Evolutionary conservation across 192 early-diverging fungal species (phyloP), one percentile per base, ranked within the genome.

Genomic region (Haplosporangium gracile): DNA sequence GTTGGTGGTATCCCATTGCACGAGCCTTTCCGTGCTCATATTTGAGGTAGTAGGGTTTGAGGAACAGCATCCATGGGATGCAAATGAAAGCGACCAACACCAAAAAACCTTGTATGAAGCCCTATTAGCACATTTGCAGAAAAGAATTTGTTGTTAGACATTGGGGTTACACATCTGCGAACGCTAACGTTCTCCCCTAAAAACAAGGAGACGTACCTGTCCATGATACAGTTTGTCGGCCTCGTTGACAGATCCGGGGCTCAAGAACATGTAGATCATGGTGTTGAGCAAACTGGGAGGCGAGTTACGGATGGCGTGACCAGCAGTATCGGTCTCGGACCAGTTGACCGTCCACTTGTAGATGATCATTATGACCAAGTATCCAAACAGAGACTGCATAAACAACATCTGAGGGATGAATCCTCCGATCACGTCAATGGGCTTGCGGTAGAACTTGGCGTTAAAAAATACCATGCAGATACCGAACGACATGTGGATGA

Each of bases 181-280:
- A 51, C 49, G 18, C 16, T 5, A 6, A 22, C 20, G 0, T 51
- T 20, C 18, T 22, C 18, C 18, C 5, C 18, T 20, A 22, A 18
- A 18, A 51, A 18, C 49, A 1, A 51, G 49, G 16, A 51, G 49
- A 34, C 36, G 70, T 60, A 55, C 47, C 49, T 99, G 99, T 47
- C 97, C 97, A 40, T 92, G 80, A 87, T 93, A 99, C 72, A 99
- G 88, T 78, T 90, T 91, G 68, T 96, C 94, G 34, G 88, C 88
- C 29, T 92, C 90, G 38, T 77, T 81, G 16, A 99, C 94, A n/a
- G 65, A 89, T 43, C 99, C 99, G 7, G 99, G 99, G 47, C 94
- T 93, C 76, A 99, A 89, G 91, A 99, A 97, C 99, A 99, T 99
- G 89, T 98, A 99, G 84, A 99, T 99, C 77, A 99, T 92, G 80